Percentiles rank a stretch among this genome's conserved stretches.
Conservation (phyloP, 345 rosid species). For the Luvunga scandens region DNA sequence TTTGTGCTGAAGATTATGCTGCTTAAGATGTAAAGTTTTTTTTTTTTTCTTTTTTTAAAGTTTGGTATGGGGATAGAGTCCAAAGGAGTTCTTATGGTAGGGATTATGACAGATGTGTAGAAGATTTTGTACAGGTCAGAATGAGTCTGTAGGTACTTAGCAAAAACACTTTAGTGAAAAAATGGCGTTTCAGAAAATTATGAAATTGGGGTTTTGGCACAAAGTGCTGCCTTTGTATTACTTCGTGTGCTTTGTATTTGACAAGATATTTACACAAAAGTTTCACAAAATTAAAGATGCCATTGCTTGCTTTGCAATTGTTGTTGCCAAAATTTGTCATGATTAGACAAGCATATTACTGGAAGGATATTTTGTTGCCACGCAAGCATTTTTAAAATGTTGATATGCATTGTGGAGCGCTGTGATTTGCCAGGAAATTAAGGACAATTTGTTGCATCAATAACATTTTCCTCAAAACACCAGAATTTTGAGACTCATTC, state of each 20-base stretch:
- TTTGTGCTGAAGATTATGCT: conserved; percentile 3
- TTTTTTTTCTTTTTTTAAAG: not conserved
- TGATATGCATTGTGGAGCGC: not conserved
- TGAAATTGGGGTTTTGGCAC: conserved; percentile 11
- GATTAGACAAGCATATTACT: not conserved
- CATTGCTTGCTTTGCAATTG: not conserved
- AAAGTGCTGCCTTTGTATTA: conserved; percentile 10
- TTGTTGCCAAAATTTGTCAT: not conserved
- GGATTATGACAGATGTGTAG: conserved; percentile 13
- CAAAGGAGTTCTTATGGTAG: conserved; percentile 9
- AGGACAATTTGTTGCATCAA: not conserved
- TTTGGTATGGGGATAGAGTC: conserved; percentile 13
- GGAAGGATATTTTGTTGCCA: not conserved
- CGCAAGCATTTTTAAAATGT: not conserved
- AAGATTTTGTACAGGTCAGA: conserved; percentile 35
- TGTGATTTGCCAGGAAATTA: not conserved
- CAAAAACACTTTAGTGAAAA: not conserved
- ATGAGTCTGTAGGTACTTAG: conserved; percentile 23
- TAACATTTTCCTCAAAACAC: not conserved
- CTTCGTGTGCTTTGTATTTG: not conserved
- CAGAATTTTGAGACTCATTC: not conserved
- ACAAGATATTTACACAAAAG: not conserved
- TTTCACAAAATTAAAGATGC: not conserved
- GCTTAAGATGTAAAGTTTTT: conserved; percentile 21
- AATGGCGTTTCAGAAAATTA: not conserved